These are phyloP conservation scores for Plasmodium vinckei DNA, from an alignment of 169 alveolate species.

Conservation along the genomic window DNA sequence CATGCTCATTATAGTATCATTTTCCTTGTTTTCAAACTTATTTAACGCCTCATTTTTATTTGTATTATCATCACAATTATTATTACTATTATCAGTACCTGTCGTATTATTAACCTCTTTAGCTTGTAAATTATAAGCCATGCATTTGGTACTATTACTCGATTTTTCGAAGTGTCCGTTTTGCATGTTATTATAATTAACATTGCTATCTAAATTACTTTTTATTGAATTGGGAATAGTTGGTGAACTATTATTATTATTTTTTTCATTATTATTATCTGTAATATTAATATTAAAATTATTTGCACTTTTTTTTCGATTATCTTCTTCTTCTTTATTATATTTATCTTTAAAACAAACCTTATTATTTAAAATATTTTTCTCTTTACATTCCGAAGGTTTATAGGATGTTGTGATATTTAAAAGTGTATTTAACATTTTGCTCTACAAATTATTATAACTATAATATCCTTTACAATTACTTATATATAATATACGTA, in stretches of 20 bases:
- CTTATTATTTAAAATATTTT: not conserved
- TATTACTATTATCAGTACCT: conserved; percentile 3
- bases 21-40: not conserved
- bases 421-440: conserved; percentile 15
- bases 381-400: conserved; percentile 2
- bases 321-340: not conserved
- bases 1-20: not conserved
- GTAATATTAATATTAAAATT: too few species aligned
- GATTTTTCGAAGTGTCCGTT: too few species aligned
- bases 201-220: too few species aligned
- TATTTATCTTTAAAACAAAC: not conserved
- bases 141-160: too few species aligned
- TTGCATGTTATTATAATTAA: too few species aligned
- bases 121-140: too few species aligned
- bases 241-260: too few species aligned
- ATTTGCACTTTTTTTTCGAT: too few species aligned
- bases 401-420: conserved; percentile 10
- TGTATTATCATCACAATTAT: not conserved
- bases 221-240: too few species aligned
- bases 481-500: not conserved
- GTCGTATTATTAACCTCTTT: too few species aligned
- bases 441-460: not conserved
- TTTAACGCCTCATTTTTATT: not conserved
- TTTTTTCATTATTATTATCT: too few species aligned
- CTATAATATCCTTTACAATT: not conserved